Base-by-base conservation (phyloP, 208 protist genomes). In the Tritrichomonas musculus region DNA sequence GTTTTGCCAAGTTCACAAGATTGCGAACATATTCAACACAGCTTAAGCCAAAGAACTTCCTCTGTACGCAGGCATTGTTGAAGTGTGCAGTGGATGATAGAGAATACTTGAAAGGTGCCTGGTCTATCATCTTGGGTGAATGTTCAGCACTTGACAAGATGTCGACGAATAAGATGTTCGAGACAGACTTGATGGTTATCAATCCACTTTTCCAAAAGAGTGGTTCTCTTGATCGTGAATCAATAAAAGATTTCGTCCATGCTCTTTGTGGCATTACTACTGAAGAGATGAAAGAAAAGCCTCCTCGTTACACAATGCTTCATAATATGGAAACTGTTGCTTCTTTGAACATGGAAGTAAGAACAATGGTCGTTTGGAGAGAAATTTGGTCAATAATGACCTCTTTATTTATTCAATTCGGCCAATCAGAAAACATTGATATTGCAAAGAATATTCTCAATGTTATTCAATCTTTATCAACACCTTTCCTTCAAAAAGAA, bases 1-100 rank as follows among this genome's bases (percentile, higher is more conserved):
- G 41, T 33, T 92, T 92, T 44, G 88, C 88, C 5, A 92, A 69
- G 25, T 92, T 92, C 55, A 92, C 88, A 44, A 49, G 50, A 14
- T 33, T 92, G 11, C 22, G 55, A 44, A 50, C 88, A 30, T 73
- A 30, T 55, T 44, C 77, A 39, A 22, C 33, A 14, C 5, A 39
- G 20, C 17, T 88, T 39, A 88, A 88, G 17, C 1, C 47, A n/a
- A 88, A 88, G 77, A 88, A 88, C 57, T 53, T 88, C 25, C 41
- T 57, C 33, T 88, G 77, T 30, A 88, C 77, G 39, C 33, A 53
- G 4, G 41, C 77, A 57, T 88, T 88, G n/a, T 47, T 88, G 2
- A 1, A 53, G 9, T 88, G 77, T 30, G 77, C 77, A 36, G 57
- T 57, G 22, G 47, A 88, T 47, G 77, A 88, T 50, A 44, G 27